A percentile compares a stretch with the other conserved stretches of the same genome.
phyloP scores from a whole-genome alignment of 2,329 filamentous ascomycete species.

The Colletotrichum magnum region DNA sequence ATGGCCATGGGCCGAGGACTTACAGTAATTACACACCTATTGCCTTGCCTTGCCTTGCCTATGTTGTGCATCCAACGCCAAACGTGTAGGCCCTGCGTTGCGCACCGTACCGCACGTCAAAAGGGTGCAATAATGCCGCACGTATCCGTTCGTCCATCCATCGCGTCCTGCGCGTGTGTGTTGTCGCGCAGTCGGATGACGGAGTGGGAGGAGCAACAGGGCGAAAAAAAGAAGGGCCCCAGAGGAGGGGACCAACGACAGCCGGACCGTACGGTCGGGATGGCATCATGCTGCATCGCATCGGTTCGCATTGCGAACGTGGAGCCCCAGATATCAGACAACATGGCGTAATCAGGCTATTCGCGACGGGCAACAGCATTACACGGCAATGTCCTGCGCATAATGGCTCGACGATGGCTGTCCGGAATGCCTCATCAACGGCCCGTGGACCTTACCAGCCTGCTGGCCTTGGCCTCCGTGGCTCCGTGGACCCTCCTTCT shows the following conservation, averaged over 20 bases:
- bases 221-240: not conserved
- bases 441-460: conserved; percentile 17
- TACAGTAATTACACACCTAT: too few relatives aligned
- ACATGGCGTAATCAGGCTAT: conserved; percentile 20
- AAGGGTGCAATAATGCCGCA: conserved; percentile 19
- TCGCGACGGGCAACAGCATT: conserved; percentile 37
- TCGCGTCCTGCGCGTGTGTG: not conserved
- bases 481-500: not conserved
- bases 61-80: conserved; percentile 9
- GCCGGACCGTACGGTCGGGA: not conserved
- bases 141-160: conserved; percentile 13
- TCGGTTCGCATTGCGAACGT: conserved; percentile 30
- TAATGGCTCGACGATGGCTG: conserved; percentile 21
- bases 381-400: conserved; percentile 35
- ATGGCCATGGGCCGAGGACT: too few relatives aligned
- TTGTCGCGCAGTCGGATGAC: conserved; percentile 23
- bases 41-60: not conserved
- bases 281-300: conserved; percentile 30
- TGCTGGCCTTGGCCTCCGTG: conserved; percentile 20
- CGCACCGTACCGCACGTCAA: conserved; percentile 1
- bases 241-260: too few relatives aligned
- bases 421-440: conserved; percentile 35
- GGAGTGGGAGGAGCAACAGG: not conserved
- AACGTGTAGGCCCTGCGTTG: not conserved
- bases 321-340: conserved; percentile 21